Evolutionary conservation across 2,329 filamentous ascomycete genomes (phyloP).

Genomic region (Setomelanomma holmii): DNA sequence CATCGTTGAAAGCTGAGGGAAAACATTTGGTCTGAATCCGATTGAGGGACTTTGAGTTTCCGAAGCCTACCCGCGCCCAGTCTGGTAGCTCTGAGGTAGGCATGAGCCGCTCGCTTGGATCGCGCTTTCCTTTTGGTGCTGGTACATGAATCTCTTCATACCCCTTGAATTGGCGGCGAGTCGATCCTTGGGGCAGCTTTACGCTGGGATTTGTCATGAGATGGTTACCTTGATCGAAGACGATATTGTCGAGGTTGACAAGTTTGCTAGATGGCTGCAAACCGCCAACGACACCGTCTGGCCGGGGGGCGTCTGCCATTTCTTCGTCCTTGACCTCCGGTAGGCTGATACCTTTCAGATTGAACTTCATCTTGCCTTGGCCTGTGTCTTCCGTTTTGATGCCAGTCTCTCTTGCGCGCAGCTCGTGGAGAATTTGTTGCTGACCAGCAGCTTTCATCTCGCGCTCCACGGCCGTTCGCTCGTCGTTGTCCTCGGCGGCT

Average conservation of each 20-base stretch:
- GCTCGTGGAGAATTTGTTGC: conserved; percentile 84
- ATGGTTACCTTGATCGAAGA: conserved; percentile 98
- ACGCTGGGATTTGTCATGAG: conserved; percentile 99
- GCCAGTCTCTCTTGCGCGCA: conserved; percentile 73
- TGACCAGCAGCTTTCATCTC: conserved; percentile 92
- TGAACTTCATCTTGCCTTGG: conserved; percentile 79
- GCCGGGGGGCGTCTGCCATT: conserved; percentile 48
- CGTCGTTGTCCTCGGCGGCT: conserved; percentile 77
- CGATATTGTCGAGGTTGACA: conserved; percentile 93
- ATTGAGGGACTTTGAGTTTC: conserved; percentile 85
- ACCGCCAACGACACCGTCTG: conserved; percentile 72
- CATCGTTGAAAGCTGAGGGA: conserved; percentile 86
- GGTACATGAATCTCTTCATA: conserved; percentile 99
- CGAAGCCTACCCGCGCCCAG: conserved; percentile 89
- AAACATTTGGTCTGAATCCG: conserved; percentile 95
- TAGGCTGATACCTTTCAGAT: conserved; percentile 86
- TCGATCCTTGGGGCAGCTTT: conserved; percentile 89
- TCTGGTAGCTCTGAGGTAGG: conserved; percentile 89
- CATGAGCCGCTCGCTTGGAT: conserved; percentile 78
- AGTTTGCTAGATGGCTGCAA: conserved; percentile 86
- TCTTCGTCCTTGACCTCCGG: conserved; percentile 63
- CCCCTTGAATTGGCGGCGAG: conserved; percentile 93
- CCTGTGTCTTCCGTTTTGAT: conserved; percentile 65
- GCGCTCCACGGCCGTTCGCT: conserved; percentile 78
- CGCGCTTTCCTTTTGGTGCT: conserved; percentile 84